phyloP scores from a whole-genome alignment of 129 eudicot species.

The Flaveria bidentis region DNA sequence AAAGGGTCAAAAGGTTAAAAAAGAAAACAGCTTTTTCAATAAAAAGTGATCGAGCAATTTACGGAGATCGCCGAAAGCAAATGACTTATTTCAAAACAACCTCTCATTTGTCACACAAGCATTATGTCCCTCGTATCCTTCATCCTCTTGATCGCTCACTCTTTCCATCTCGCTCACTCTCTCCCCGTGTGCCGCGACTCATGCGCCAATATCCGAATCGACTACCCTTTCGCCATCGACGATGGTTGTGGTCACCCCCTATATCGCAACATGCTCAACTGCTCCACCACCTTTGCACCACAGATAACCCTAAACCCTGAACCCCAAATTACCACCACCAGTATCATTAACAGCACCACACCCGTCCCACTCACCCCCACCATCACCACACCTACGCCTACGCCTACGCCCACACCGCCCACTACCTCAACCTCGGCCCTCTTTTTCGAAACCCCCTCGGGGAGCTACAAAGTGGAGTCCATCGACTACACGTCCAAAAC shows the following conservation, averaged over 20 bases:
- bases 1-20: too few species aligned
- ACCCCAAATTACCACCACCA: constrained; percentile 29
- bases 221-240: constrained; percentile 81
- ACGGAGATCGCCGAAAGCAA: too few species aligned
- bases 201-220: constrained; percentile 64
- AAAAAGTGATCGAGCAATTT: too few species aligned
- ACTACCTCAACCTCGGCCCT: constrained; percentile 38
- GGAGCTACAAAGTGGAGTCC: constrained; percentile 79
- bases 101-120: too few species aligned
- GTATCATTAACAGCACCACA: constrained; percentile 49
- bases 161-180: constrained; percentile 19
- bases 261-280: constrained; percentile 71
- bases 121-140: background rate
- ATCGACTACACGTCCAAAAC: constrained; percentile 67
- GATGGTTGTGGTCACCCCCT: constrained; percentile 90
- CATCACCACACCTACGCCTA: constrained; percentile 27
- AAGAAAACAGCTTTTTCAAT: too few species aligned
- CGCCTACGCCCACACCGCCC: constrained; percentile 43
- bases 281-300: constrained; percentile 55
- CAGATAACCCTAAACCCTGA: constrained; percentile 29
- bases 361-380: constrained; percentile 61
- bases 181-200: constrained; percentile 57
- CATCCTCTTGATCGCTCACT: constrained; percentile 14
- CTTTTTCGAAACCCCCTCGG: constrained; percentile 80
- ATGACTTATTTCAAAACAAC: too few species aligned